phyloP scores from a whole-genome alignment of 495 filamentous ascomycete genomes.

The Halenospora varia region DNA sequence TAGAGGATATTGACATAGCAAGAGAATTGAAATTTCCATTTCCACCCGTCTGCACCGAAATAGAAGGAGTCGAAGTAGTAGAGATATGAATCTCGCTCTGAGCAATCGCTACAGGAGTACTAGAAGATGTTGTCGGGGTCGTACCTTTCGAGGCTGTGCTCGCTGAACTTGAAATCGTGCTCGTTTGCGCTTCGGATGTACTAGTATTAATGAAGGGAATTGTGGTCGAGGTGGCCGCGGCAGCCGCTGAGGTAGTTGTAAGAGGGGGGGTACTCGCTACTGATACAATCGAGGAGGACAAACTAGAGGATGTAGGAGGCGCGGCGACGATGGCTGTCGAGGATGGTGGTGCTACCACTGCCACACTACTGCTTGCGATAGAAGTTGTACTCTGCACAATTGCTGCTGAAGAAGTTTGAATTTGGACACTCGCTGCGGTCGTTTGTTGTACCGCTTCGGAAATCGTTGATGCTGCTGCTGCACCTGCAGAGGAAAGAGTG shows the following conservation, averaged over 20 bases:
- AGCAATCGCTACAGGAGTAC: slow-evolving; percentile 6
- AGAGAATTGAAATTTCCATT: slow-evolving; percentile 22
- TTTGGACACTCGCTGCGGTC: slow-evolving; percentile 3
- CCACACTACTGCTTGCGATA: not conserved
- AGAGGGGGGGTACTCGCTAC: not conserved
- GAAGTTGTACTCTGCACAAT: not conserved
- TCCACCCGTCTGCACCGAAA: slow-evolving; percentile 2
- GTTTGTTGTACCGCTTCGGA: not conserved
- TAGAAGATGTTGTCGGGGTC: slow-evolving; percentile 15
- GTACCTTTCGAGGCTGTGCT: slow-evolving; percentile 11
- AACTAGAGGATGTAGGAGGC: no score
- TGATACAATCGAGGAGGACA: slow-evolving; percentile 15
- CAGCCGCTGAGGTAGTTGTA: not conserved
- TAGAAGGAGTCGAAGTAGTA: slow-evolving; percentile 7
- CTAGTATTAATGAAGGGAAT: slow-evolving; percentile 15
- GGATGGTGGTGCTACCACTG: slow-evolving; percentile 16
- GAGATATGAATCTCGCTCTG: slow-evolving; percentile 24
- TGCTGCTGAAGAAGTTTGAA: not conserved
- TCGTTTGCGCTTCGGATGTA: slow-evolving; percentile 16
- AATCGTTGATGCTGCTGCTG: not conserved
- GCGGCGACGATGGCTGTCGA: no score
- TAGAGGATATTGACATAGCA: slow-evolving; percentile 12
- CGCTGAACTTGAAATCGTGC: slow-evolving; percentile 2
- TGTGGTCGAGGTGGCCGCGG: not conserved
- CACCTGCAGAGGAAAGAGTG: slow-evolving; percentile 9